A percentile compares a stretch with the other conserved stretches of the same genome.
Conservation (phyloP, 2,329 filamentous ascomycete species). For the Tolypocladium sp. region DNA sequence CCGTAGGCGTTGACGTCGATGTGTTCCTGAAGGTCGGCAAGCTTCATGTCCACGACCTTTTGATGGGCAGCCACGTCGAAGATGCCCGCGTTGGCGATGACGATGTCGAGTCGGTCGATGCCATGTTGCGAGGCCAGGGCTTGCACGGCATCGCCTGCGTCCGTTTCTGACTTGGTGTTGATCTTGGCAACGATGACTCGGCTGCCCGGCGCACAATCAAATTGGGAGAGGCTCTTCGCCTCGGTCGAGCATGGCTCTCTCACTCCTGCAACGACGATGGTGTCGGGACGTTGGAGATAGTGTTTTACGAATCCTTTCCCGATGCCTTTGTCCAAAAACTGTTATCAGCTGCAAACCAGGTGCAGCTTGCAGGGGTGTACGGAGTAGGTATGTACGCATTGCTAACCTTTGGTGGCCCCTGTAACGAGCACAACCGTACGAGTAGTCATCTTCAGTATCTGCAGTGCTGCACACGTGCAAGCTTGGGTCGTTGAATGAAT, state of each 20-base stretch:
- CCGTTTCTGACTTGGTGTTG: background rate
- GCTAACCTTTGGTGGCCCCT: background rate
- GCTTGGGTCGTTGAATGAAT: background rate
- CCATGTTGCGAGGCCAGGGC: background rate
- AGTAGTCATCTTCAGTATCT: background rate
- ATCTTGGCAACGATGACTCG: background rate
- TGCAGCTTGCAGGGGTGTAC: too few species aligned
- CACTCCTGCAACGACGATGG: background rate
- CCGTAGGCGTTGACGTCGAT: background rate
- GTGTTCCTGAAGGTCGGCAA: background rate
- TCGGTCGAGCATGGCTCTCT: background rate
- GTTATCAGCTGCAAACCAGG: background rate
- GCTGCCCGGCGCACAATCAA: background rate
- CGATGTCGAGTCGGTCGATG: background rate
- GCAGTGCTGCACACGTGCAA: background rate
- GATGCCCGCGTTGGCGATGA: background rate
- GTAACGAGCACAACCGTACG: background rate
- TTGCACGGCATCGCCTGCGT: background rate
- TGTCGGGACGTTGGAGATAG: background rate
- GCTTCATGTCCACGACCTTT: background rate
- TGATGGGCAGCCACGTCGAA: background rate
- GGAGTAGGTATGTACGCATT: background rate
- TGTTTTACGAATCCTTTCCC: background rate
- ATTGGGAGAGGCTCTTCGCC: background rate
- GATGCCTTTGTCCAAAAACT: background rate